A percentile compares a stretch with the other conserved stretches of the same genome.
These are phyloP conservation scores for Prorocentrum cordatum DNA, from an alignment of 169 alveolate species.

Conservation along the genomic window DNA sequence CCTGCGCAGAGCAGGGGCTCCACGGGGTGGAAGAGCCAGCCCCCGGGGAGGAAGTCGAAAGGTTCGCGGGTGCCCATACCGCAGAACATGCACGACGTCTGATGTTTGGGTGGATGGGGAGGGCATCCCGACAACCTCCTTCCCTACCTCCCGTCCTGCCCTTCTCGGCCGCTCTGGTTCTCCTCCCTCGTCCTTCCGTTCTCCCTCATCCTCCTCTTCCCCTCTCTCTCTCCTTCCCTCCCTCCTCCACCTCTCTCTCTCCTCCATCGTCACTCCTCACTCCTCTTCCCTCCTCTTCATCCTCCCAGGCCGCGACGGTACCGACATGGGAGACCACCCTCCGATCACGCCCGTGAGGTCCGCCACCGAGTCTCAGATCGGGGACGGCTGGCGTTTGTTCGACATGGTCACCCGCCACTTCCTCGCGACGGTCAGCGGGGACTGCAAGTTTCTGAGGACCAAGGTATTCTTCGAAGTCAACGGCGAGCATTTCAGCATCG, in stretches of 20 bases:
- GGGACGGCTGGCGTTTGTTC: slow-evolving; percentile 80
- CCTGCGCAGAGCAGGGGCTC: too few relatives aligned
- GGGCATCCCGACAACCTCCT: too few relatives aligned
- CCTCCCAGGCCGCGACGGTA: too few relatives aligned
- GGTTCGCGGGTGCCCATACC: too few relatives aligned
- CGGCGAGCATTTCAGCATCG: slow-evolving; percentile 78
- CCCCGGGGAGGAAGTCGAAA: too few relatives aligned
- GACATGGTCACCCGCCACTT: slow-evolving; percentile 82
- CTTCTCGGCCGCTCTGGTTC: too few relatives aligned
- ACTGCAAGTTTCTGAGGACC: slow-evolving; percentile 78
- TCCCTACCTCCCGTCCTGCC: too few relatives aligned
- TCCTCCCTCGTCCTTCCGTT: background rate
- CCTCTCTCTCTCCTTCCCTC: background rate
- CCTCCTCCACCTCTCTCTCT: too few relatives aligned
- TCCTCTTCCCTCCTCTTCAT: background rate
- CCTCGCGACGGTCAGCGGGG: slow-evolving; percentile 83
- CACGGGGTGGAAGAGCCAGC: too few relatives aligned
- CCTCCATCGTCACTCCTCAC: background rate
- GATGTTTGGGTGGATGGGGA: too few relatives aligned
- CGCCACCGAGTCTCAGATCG: slow-evolving; percentile 77
- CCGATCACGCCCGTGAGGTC: slow-evolving; percentile 90
- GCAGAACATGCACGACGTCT: too few relatives aligned
- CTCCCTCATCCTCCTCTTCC: background rate
- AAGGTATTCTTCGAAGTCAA: slow-evolving; percentile 76
- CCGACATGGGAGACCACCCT: slow-evolving; percentile 93